Conservation (phyloP, 2,329 filamentous ascomycete species). For the Fusarium sp. region DNA sequence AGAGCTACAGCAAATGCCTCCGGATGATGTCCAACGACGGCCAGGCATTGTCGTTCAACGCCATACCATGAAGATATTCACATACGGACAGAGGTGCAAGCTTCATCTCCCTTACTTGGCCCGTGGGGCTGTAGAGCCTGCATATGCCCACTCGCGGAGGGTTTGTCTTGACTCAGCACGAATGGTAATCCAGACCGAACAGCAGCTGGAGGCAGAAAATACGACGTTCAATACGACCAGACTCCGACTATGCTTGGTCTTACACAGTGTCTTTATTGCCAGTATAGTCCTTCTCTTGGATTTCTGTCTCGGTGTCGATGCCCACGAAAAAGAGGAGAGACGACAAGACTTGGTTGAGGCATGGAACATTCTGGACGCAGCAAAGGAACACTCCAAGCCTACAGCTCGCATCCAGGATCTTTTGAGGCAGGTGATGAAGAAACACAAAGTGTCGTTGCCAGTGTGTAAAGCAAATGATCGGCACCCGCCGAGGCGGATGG, state of each 20-base stretch:
- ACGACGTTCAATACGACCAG: slow-evolving; percentile 45
- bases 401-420: slow-evolving; percentile 49
- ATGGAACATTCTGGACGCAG: slow-evolving; percentile 50
- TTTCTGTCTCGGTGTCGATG: slow-evolving; percentile 45
- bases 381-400: slow-evolving; percentile 45
- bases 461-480: slow-evolving; percentile 7
- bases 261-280: slow-evolving; percentile 51
- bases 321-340: slow-evolving; percentile 39
- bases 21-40: slow-evolving; percentile 37
- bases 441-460: slow-evolving; percentile 45
- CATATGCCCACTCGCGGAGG: slow-evolving; percentile 48
- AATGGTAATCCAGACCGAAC: slow-evolving; percentile 48
- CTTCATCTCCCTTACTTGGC: slow-evolving; percentile 52
- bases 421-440: slow-evolving; percentile 48
- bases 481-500: not conserved
- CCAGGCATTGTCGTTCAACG: slow-evolving; percentile 47
- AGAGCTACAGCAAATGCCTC: slow-evolving; percentile 35
- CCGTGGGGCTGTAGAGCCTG: slow-evolving; percentile 49
- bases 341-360: slow-evolving; percentile 46
- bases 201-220: slow-evolving; percentile 44
- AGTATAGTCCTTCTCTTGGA: slow-evolving; percentile 51
- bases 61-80: slow-evolving; percentile 49
- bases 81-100: slow-evolving; percentile 51
- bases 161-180: slow-evolving; percentile 49
- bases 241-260: slow-evolving; percentile 46